These are phyloP conservation scores for Ostreobium quekettii DNA, from an alignment of 139 green algal species.

Conservation along the genomic window DNA sequence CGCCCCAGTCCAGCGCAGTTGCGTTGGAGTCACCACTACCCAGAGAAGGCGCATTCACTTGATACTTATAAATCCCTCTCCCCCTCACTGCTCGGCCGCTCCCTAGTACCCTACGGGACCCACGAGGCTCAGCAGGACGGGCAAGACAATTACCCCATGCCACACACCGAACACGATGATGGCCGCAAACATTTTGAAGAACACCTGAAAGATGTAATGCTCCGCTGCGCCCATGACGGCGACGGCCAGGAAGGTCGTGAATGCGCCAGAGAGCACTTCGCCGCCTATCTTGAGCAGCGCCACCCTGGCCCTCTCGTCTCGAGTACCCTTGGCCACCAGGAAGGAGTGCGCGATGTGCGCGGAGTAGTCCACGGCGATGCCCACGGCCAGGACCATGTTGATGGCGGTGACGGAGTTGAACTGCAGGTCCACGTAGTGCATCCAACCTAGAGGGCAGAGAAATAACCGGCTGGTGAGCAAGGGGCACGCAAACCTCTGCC, in stretches of 20 bases:
- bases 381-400: conserved; percentile 47
- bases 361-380: conserved; percentile 48
- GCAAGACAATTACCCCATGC: conserved; percentile 15
- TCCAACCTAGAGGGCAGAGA: conserved; percentile 23
- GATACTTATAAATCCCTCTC: too few species aligned
- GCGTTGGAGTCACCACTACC: too few species aligned
- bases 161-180: conserved; percentile 6
- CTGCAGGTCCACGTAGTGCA: conserved; percentile 31
- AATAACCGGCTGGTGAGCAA: too few species aligned
- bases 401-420: conserved; percentile 44
- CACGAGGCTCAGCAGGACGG: conserved; percentile 1
- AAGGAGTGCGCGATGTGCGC: conserved; percentile 44
- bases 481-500: too few species aligned
- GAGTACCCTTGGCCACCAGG: conserved; percentile 22
- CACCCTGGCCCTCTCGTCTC: conserved; percentile 22
- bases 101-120: too few species aligned
- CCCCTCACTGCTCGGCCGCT: too few species aligned
- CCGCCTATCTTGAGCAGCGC: conserved; percentile 33
- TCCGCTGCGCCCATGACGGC: conserved; percentile 19
- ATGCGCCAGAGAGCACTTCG: conserved; percentile 38
- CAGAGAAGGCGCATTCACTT: too few species aligned
- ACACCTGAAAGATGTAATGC: conserved; percentile 41
- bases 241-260: conserved; percentile 41
- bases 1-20: too few species aligned
- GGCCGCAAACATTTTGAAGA: conserved; percentile 31